Percentiles rank a stretch among this genome's conserved stretches.
Evolutionary conservation across 495 filamentous ascomycete genomes (phyloP).

Genomic region (Tuber umbilicatum): DNA sequence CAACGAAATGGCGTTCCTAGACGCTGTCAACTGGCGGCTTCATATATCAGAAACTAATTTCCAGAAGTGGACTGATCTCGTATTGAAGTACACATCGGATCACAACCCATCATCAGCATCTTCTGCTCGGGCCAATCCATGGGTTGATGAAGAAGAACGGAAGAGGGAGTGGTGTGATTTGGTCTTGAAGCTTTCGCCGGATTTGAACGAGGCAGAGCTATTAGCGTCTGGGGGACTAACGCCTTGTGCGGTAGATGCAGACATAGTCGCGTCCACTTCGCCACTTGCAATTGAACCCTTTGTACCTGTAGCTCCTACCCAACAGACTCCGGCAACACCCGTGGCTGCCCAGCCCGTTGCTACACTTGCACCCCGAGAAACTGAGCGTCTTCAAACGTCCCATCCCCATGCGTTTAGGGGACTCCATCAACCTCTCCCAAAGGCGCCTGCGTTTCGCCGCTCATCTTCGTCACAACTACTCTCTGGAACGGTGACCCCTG

Average conservation of each 20-base stretch:
- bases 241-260: constrained; percentile 23
- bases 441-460: constrained; percentile 50
- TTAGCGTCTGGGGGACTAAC: constrained; percentile 34
- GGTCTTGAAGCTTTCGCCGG: constrained; percentile 70
- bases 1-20: constrained; percentile 88
- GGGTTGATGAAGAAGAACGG: constrained; percentile 57
- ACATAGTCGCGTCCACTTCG: constrained; percentile 13
- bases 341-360: constrained; percentile 29
- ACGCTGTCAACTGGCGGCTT: constrained; percentile 86
- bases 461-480: constrained; percentile 69
- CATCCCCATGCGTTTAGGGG: constrained; percentile 45
- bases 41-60: constrained; percentile 85
- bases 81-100: constrained; percentile 72
- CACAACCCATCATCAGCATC: constrained; percentile 51
- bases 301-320: constrained; percentile 27
- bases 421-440: constrained; percentile 50
- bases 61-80: constrained; percentile 86
- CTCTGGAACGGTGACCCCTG: constrained; percentile 74
- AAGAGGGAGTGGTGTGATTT: constrained; percentile 52
- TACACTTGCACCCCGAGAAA: constrained; percentile 50
- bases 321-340: constrained; percentile 25
- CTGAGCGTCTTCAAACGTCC: constrained; percentile 52
- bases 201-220: constrained; percentile 57
- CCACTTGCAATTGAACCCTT: constrained; percentile 38
- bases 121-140: constrained; percentile 48